Base-by-base conservation (phyloP, 176 grass and related monocot genomes). In the Phragmites australis region DNA sequence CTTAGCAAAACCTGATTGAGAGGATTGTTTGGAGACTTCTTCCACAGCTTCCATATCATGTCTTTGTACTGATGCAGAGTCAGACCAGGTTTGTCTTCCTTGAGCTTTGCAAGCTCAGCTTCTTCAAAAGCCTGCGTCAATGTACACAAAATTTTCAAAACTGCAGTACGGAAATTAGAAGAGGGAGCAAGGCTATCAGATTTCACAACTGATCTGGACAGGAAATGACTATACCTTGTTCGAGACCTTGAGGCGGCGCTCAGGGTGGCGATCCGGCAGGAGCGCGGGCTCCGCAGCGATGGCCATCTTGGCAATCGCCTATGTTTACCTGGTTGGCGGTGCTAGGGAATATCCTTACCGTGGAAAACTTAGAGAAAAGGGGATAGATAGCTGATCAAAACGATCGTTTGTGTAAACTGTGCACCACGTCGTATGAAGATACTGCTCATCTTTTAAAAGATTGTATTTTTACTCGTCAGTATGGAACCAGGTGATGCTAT, bases 41-140 rank as follows among this genome's bases (percentile, higher is more conserved):
- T 94, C 92, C 92, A 89, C 15, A 94, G 60, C 72, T 94, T 94
- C 89, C 89, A 87, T 65, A 94, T 75, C 83, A 91, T 91, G 62
- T 91, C 81, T 84, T 87, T 91, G 86, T 89, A 91, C 27, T 94
- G 92, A 65, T 94, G 75, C 14, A 91, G 72, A 2, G 83, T 91
- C 46, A 94, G 55, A 21, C 89, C 89, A 26, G 92, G 92, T 56
- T 94, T 94, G 62, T 91, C 92, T 86, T 80, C 89, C 86, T 91
- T 94, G 17, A 94, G 79, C 46, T 82, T 94, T 10, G 87, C 77
- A 54, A 94, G 85, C 46, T 91, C 92, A 16, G 51, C 86, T 78
- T 91, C 86, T 81, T 94, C 81, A 85, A 94, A 94, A 40, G 81
- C 89, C 89, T 91, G 57, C 25, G 50, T 51, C 37, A 57, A 70